Evolutionary conservation across 108 stramenopile species (phyloP), one percentile per base, ranked within the genome.

Genomic region (Nannochloropsis salina): DNA sequence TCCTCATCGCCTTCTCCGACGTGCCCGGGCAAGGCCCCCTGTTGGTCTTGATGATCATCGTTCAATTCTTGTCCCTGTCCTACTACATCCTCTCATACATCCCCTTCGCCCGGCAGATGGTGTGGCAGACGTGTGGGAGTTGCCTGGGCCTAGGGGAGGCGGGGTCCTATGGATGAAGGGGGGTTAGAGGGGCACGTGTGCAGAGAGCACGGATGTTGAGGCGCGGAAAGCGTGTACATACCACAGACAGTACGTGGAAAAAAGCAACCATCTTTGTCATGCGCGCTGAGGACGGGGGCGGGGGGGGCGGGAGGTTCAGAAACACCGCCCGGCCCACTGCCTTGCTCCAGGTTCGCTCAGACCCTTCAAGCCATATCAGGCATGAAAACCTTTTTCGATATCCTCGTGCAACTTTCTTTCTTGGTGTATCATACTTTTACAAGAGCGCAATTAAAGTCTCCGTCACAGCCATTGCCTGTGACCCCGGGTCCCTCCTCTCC

Each of bases 81-180:
- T 92, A 91, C 90, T 92, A 89, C 80, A 61, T 80, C 21, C 43
- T 89, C 41, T 86, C 85, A 3, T 89, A 89, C 83, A 86, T 89
- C 15, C 89, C 89, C 18, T 89, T 83, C 45, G 86, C 86, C 43
- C 42, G 83, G 45, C 42, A 83, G 83, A 43, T n/a, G 44, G 83
- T 43, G n/a, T 41, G 42, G 45, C 21, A 22, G 21, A 43, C 83
- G 45, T 83, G 83, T 9, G 80, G 61, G 61, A 74, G 61, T n/a
- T 74, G 61, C 2, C n/a, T 74, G 61, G 61, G 61, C 20, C 61
- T 74, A n/a, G 61, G 61, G 61, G 20, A 74, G 4, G 61, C 15
- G 15, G 61, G 61, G 61, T 74, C 61, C 15, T 74, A n/a, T 15
- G 61, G 61, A 74, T 74, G 61, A 74, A n/a, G 61, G 61, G n/a